These are phyloP conservation scores for Solanum chacoense DNA, from an alignment of 305 asterid genomes.

Conservation along the genomic window DNA sequence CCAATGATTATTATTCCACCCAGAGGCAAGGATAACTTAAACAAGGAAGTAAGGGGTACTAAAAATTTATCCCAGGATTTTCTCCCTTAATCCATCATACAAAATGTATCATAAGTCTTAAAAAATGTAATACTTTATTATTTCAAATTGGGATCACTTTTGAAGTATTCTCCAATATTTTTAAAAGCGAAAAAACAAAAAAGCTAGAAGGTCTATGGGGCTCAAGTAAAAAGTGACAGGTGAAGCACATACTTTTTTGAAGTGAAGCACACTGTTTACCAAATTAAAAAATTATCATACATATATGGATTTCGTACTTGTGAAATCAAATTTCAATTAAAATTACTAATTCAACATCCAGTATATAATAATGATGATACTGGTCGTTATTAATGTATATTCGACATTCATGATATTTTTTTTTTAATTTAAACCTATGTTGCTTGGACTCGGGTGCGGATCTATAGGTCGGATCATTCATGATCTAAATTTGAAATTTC, in stretches of 20 bases:
- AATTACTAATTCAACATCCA: neutral
- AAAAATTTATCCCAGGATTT: neutral
- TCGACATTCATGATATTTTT: neutral
- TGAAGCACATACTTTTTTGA: neutral
- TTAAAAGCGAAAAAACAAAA: neutral
- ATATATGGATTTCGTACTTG: neutral
- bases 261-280: neutral
- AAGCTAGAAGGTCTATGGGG: neutral
- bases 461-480: neutral
- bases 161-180: neutral
- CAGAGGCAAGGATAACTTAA: neutral
- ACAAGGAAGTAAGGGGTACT: neutral
- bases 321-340: neutral
- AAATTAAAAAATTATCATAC: neutral
- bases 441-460: neutral
- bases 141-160: neutral
- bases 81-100: neutral
- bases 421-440: neutral
- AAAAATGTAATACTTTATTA: neutral
- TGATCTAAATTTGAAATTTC: neutral
- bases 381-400: neutral
- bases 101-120: neutral
- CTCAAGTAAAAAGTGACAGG: neutral
- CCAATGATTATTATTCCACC: neutral
- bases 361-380: neutral